Evolutionary conservation across 805 yeast species (phyloP).

Genomic region (Lachancea meyersii): DNA sequence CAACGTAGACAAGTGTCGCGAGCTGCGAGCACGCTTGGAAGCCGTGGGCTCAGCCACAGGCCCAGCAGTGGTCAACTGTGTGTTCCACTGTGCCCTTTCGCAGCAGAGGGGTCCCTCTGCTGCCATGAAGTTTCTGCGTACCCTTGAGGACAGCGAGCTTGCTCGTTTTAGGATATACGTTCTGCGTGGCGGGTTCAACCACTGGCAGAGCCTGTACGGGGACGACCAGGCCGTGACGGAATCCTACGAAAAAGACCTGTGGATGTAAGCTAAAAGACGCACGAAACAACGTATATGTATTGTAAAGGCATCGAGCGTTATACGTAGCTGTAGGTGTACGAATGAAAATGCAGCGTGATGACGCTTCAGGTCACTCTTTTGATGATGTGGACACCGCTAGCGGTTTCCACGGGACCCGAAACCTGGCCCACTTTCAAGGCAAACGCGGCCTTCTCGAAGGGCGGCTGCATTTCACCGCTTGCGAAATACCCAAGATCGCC

Average conservation of each 20-base stretch:
- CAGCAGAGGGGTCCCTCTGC: conserved; percentile 91
- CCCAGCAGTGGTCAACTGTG: conserved; percentile 31
- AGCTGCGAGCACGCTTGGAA: conserved; percentile 35
- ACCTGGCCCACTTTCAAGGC: conserved; percentile 74
- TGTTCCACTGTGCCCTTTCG: conserved; percentile 86
- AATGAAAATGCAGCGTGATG: not conserved
- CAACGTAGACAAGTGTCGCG: conserved; percentile 65
- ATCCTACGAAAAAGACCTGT: conserved; percentile 43
- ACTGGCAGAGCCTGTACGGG: conserved; percentile 78
- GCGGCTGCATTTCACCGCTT: conserved; percentile 91
- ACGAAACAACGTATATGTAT: too few species aligned
- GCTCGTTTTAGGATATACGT: conserved; percentile 53
- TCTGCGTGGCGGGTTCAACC: conserved; percentile 75
- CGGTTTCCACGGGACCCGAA: conserved; percentile 78
- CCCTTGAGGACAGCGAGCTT: conserved; percentile 22
- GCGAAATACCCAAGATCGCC: conserved; percentile 92
- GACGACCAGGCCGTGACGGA: conserved; percentile 59
- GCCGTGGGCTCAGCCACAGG: conserved; percentile 14
- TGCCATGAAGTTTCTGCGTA: conserved; percentile 51
- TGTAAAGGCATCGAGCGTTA: not conserved
- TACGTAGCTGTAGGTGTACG: not conserved
- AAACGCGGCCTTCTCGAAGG: conserved; percentile 85
- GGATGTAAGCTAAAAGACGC: conserved; percentile 25
- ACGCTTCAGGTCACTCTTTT: conserved; percentile 64
- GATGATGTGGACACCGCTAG: conserved; percentile 85